Evolutionary conservation across 352 stramenopile species (phyloP), one percentile per base, ranked within the genome.

Genomic region (Globisporangium yorkense): DNA sequence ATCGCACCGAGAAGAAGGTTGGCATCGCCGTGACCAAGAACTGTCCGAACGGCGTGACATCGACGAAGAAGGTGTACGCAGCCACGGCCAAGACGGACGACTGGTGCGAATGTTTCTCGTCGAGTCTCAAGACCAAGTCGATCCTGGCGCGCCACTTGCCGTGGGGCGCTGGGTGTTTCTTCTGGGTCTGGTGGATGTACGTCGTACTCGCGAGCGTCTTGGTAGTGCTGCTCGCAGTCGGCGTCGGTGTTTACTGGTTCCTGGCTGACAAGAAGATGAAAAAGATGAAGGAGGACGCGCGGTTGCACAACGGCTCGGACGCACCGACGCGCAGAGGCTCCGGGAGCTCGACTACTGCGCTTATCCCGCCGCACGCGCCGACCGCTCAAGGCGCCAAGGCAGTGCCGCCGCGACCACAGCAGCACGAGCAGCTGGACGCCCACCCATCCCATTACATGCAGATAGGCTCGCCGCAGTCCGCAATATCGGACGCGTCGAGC

Each of bases 131-230:
- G 69, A 74, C 65, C 57, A 80, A 77, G 57, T 89, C 74, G 52
- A 66, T 63, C 27, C 67, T 88, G 52, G 70, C 75, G 13, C 74
- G 65, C n/a, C 78, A 80, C 51, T 24, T 87, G 16, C 84, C 84
- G 2, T 88, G 84, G 66, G 75, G 75, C 1, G 65, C 46, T 16
- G 70, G 72, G 2, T 94, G 84, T 56, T 92, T 91, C 67, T 92
- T 92, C 65, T 89, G 79, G 82, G 67, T 79, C 15, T 94, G 84
- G 84, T 94, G 84, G 84, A 88, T 91, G 67, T 94, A 91, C 47
- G 55, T 94, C 39, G 77, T 94, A 33, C 31, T 92, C 40, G 80
- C 72, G 8, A 82, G 76, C 33, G 56, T 75, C 13, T 46, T 77
- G 5, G 68, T 94, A 7, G 65, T 92, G 41, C 62, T 89, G 9